Conservation (phyloP, 352 stramenopile species). For the Bremia lactucae region DNA sequence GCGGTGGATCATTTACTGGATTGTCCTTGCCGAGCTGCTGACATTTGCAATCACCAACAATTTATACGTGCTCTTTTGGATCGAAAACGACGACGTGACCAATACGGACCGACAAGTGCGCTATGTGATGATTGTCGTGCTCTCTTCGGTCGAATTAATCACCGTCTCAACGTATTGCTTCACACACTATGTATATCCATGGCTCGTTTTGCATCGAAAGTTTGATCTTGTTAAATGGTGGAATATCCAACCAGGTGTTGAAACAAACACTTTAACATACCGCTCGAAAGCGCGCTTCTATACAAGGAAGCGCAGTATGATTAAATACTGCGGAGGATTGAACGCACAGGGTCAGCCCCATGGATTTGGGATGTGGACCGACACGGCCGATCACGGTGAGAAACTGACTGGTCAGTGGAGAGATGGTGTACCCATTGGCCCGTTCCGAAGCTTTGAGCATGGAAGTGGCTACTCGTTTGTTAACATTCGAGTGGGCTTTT, state of each 20-base stretch:
- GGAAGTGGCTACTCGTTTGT: conserved; percentile 64
- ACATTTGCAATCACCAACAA: conserved; percentile 39
- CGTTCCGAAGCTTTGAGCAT: conserved; percentile 66
- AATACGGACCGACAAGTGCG: conserved; percentile 20
- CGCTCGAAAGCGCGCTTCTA: conserved; percentile 38
- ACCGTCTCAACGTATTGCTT: conserved; percentile 49
- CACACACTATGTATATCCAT: conserved; percentile 57
- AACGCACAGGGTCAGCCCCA: conserved; percentile 48
- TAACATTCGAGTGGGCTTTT: conserved; percentile 63
- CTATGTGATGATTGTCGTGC: conserved; percentile 20
- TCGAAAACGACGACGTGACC: conserved; percentile 19
- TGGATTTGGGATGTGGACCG: conserved; percentile 58
- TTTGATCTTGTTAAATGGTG: conserved; percentile 36
- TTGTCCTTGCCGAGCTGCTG: conserved; percentile 53
- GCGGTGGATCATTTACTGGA: conserved; percentile 79
- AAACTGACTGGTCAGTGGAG: conserved; percentile 56
- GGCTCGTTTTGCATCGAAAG: conserved; percentile 37
- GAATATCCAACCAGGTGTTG: conserved; percentile 28
- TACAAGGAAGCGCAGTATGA: conserved; percentile 27
- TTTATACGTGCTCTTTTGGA: conserved; percentile 40
- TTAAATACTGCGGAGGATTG: conserved; percentile 56
- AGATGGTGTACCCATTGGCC: conserved; percentile 57
- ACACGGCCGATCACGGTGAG: conserved; percentile 67
- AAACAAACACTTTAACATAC: conserved; percentile 44
- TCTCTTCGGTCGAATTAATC: conserved; percentile 26